Percentiles rank a stretch among this genome's conserved stretches.
These are phyloP conservation scores for Lactarius tabidus DNA, from an alignment of 768 basidiomycete genomes.

Conservation along the genomic window DNA sequence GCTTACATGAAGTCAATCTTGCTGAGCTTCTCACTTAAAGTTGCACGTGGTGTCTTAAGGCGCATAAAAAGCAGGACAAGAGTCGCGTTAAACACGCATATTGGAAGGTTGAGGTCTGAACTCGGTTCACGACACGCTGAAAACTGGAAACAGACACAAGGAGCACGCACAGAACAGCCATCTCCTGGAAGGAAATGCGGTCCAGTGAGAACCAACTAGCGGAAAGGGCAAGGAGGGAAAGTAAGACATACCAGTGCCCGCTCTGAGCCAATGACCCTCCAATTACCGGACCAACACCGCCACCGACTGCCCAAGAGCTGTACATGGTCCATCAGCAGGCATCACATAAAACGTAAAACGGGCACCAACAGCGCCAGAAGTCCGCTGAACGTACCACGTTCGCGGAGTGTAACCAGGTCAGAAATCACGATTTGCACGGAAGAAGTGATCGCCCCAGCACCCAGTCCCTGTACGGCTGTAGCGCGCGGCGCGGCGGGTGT, in stretches of 20 bases:
- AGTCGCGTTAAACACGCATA: constrained; percentile 30
- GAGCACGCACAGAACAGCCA: constrained; percentile 25
- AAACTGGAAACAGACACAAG: neutral
- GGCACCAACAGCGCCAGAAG: constrained; percentile 32
- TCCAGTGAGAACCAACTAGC: neutral
- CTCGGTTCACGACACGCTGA: neutral
- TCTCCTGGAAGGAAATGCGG: constrained; percentile 11
- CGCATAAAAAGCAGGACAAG: constrained; percentile 33
- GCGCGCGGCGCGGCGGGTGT: no score
- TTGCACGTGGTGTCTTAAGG: constrained; percentile 35
- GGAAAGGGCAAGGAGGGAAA: neutral
- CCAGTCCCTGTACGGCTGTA: constrained; percentile 31
- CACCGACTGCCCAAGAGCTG: constrained; percentile 31
- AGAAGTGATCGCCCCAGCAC: constrained; percentile 32
- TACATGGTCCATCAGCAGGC: neutral
- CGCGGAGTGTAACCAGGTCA: constrained; percentile 35
- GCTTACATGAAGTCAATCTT: constrained; percentile 40
- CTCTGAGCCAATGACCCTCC: constrained; percentile 30
- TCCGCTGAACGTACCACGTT: constrained; percentile 34
- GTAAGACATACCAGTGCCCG: constrained; percentile 19
- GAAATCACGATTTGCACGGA: constrained; percentile 33
- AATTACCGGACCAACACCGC: constrained; percentile 31
- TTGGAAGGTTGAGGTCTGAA: constrained; percentile 38
- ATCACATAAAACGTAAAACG: no score
- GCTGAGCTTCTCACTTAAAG: constrained; percentile 32